Evolutionary conservation across 352 stramenopile species (phyloP).

Genomic region (Globisporangium abappressorium): DNA sequence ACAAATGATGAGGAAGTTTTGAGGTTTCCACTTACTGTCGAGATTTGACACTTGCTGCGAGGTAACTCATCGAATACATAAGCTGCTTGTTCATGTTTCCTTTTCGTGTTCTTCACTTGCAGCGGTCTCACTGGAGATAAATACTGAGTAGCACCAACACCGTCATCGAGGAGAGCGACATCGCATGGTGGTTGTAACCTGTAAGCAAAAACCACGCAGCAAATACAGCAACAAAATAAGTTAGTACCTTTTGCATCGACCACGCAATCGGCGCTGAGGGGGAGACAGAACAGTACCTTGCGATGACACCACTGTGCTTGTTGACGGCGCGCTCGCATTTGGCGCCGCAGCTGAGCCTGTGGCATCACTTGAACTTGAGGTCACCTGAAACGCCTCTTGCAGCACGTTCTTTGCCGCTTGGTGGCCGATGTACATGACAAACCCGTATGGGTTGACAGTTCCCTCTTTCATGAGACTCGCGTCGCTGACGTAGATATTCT

Average conservation of each 20-base stretch:
- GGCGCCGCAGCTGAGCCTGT: neutral
- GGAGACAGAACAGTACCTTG: neutral
- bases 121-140: neutral
- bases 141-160: neutral
- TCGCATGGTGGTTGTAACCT: neutral
- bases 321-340: neutral
- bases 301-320: neutral
- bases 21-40: neutral
- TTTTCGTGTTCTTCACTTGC: neutral
- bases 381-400: constrained; percentile 24
- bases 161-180: neutral
- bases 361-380: neutral
- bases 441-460: constrained; percentile 31
- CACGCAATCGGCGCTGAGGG: neutral
- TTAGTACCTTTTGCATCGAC: neutral
- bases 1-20: neutral
- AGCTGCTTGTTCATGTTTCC: neutral
- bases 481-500: constrained; percentile 28
- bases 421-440: constrained; percentile 31
- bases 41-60: neutral
- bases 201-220: neutral
- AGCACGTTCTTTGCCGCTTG: constrained; percentile 40
- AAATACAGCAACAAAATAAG: neutral
- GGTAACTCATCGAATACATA: constrained; percentile 8
- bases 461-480: constrained; percentile 32